Conservation (phyloP, 75 land plant genomes). For the Gnetum montanum region DNA sequence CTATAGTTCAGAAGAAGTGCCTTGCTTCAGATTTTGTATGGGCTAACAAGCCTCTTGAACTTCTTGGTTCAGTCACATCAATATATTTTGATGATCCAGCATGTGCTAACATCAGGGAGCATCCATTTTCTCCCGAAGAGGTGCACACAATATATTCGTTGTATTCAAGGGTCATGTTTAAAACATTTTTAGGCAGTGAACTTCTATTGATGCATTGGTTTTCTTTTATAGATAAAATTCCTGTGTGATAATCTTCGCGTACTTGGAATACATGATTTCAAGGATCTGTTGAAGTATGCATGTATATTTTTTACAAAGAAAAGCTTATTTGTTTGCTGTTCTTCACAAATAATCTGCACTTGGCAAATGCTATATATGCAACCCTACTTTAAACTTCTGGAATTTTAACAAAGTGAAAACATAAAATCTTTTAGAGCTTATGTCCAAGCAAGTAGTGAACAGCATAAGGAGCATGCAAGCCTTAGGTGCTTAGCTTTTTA, state of each 20-base stretch:
- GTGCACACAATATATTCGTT: conserved; percentile 13
- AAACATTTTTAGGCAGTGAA: not conserved
- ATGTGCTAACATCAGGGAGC: conserved; percentile 47
- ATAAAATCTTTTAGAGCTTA: too few species aligned
- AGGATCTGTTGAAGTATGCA: conserved; percentile 72
- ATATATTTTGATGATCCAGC: conserved; percentile 68
- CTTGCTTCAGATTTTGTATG: conserved; percentile 73
- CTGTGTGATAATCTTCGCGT: conserved; percentile 86
- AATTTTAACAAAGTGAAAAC: too few species aligned
- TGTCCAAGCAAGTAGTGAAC: too few species aligned
- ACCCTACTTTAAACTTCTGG: too few species aligned
- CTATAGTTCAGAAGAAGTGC: conserved; percentile 47
- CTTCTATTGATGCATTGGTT: not conserved
- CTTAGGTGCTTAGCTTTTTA: too few species aligned
- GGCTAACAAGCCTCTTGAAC: conserved; percentile 77
- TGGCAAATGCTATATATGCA: too few species aligned
- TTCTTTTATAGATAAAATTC: conserved; percentile 54
- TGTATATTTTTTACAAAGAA: not conserved
- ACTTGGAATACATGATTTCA: conserved; percentile 84
- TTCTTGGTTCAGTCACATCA: conserved; percentile 78
- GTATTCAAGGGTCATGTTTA: too few species aligned
- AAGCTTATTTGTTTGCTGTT: too few species aligned
- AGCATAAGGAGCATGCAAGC: too few species aligned
- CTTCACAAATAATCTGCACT: too few species aligned
- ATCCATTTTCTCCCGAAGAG: conserved; percentile 83